Percentiles rank a stretch among this genome's conserved stretches.
Evolutionary conservation across 108 stramenopile genomes (phyloP).

Genomic region (Poteriospumella lacustris): DNA sequence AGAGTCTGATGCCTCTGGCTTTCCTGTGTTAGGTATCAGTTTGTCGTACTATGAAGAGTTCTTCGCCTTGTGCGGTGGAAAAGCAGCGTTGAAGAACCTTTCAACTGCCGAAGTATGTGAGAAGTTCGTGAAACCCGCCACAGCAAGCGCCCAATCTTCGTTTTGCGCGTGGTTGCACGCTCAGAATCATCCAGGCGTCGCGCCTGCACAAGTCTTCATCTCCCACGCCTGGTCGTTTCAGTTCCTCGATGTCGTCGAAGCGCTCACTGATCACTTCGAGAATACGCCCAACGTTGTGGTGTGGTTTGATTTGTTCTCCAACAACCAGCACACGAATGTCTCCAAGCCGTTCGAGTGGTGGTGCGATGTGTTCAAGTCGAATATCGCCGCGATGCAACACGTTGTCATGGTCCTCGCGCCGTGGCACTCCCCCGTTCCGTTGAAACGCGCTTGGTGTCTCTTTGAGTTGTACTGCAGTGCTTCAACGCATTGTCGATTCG

Average conservation of each 20-base stretch:
- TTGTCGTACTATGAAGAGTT: background rate
- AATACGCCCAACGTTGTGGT: no score
- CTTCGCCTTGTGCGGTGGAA: background rate
- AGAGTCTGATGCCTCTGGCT: no score
- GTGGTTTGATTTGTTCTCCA: background rate
- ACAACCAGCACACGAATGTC: background rate
- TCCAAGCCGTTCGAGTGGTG: background rate
- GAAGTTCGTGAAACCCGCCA: background rate
- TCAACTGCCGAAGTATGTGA: background rate
- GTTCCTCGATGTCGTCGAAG: background rate
- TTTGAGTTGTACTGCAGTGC: background rate
- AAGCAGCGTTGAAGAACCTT: background rate
- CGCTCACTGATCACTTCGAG: background rate
- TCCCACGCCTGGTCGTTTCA: constrained; percentile 19
- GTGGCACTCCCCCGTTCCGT: background rate
- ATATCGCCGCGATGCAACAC: background rate
- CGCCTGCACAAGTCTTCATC: background rate
- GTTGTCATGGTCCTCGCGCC: background rate
- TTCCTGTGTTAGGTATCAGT: background rate
- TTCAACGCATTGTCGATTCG: background rate
- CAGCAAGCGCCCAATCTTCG: background rate
- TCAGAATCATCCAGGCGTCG: background rate
- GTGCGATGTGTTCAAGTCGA: background rate
- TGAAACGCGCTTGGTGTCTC: background rate
- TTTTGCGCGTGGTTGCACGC: no score